Conservation (phyloP, 2,329 filamentous ascomycete genomes). For the Paracorniculantispora psalliotae region DNA sequence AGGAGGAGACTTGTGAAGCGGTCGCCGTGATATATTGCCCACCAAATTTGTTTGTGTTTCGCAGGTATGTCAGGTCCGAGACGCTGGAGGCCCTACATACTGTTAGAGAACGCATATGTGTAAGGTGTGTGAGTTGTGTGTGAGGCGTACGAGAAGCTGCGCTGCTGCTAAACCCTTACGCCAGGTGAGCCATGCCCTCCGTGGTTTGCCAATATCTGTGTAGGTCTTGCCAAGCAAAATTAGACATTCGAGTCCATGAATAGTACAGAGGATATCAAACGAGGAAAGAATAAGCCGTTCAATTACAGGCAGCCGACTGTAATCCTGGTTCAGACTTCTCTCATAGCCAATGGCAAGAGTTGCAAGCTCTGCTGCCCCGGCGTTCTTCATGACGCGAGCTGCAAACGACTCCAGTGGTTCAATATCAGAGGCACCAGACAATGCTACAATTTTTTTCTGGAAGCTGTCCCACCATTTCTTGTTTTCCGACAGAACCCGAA, state of each 20-base stretch:
- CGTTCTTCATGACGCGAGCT: conserved; percentile 26
- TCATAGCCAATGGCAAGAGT: conserved; percentile 33
- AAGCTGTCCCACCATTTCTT: conserved; percentile 36
- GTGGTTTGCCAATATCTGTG: conserved; percentile 39
- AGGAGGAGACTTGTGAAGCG: conserved; percentile 39
- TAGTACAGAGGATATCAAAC: conserved; percentile 33
- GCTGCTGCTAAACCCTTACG: conserved; percentile 36
- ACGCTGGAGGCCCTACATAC: conserved; percentile 6
- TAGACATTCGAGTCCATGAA: conserved; percentile 38
- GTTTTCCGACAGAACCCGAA: conserved; percentile 22
- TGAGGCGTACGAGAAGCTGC: conserved; percentile 34
- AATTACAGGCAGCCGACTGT: conserved; percentile 31
- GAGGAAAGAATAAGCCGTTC: conserved; percentile 36
- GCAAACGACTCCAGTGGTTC: conserved; percentile 32
- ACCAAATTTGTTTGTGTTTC: conserved; percentile 24
- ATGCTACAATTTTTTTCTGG: conserved; percentile 35
- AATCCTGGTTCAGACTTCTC: conserved; percentile 28
- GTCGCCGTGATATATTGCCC: conserved; percentile 25
- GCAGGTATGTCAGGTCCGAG: conserved; percentile 23
- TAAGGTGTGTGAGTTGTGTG: background rate
- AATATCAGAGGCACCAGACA: conserved; percentile 22
- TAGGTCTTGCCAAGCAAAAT: conserved; percentile 38
- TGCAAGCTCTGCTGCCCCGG: conserved; percentile 34
- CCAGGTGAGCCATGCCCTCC: conserved; percentile 36
- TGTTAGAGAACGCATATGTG: conserved; percentile 21